Conservation (phyloP, 352 stramenopile species). For the Phytophthora ramorum region DNA sequence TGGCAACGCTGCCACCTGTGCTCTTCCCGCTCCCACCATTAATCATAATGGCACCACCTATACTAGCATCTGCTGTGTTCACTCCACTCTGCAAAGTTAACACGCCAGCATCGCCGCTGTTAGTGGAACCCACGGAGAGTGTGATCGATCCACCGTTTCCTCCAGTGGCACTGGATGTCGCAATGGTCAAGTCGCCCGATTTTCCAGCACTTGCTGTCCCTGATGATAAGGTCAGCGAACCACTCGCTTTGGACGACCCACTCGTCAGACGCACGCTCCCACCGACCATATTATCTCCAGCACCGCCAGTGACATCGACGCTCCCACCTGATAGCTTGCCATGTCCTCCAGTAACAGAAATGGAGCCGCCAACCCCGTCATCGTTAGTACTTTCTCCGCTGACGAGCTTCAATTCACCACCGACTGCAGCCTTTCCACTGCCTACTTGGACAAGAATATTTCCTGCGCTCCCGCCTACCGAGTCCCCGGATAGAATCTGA, state of each 20-base stretch:
- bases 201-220: conserved; percentile 21
- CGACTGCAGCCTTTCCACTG: conserved; percentile 10
- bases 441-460: conserved; percentile 20
- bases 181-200: conserved; percentile 22
- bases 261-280: conserved; percentile 31
- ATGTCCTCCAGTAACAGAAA: conserved; percentile 22
- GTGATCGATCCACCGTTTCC: conserved; percentile 28
- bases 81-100: conserved; percentile 28
- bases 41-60: conserved; percentile 24
- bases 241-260: conserved; percentile 31
- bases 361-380: conserved; percentile 23
- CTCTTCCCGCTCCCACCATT: conserved; percentile 18
- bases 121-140: conserved; percentile 21
- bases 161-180: conserved; percentile 15
- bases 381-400: conserved; percentile 20
- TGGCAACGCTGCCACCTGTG: conserved; percentile 23
- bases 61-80: conserved; percentile 18
- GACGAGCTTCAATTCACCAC: conserved; percentile 18
- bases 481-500: conserved; percentile 9
- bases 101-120: conserved; percentile 11
- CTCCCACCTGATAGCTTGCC: conserved; percentile 19
- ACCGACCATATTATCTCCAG: conserved; percentile 20
- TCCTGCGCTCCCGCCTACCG: conserved; percentile 10
- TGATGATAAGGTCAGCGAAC: conserved; percentile 28
- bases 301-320: conserved; percentile 23